phyloP scores from a whole-genome alignment of 2,329 filamentous ascomycete species.

The Orbilia brochopaga region DNA sequence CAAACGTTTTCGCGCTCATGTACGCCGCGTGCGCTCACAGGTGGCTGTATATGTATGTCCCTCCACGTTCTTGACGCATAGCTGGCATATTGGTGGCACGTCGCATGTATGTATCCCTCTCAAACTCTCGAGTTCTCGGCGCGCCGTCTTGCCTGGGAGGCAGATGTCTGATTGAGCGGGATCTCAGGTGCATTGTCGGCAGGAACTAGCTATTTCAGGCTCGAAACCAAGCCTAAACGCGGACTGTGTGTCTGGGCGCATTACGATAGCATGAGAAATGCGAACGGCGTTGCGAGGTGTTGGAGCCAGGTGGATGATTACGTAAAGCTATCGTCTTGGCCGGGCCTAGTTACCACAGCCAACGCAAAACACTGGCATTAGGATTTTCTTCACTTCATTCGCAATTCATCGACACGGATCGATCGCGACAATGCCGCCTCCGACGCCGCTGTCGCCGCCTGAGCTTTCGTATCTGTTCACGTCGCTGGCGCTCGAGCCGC shows the following conservation, averaged over 20 bases:
- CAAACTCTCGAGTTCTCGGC: no score
- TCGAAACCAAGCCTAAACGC: slow-evolving; percentile 4
- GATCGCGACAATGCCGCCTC: slow-evolving; percentile 65
- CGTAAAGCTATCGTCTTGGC: neutral
- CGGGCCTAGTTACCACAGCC: slow-evolving; percentile 10
- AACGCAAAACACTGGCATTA: slow-evolving; percentile 20
- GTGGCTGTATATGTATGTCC: no score
- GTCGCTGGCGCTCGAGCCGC: slow-evolving; percentile 78
- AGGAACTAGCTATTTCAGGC: slow-evolving; percentile 4
- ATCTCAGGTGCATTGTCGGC: neutral
- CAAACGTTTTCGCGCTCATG: no score
- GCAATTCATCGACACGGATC: slow-evolving; percentile 18
- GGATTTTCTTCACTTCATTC: slow-evolving; percentile 10
- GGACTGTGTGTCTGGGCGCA: neutral
- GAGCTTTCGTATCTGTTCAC: slow-evolving; percentile 94
- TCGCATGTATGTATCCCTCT: no score
- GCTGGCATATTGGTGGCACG: no score
- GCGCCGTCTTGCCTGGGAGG: no score
- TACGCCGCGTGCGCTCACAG: no score
- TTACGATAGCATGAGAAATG: neutral
- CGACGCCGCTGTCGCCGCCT: slow-evolving; percentile 82
- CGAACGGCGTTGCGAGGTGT: neutral
- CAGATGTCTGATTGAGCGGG: no score
- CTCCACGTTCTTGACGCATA: no score
- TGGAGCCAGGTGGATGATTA: neutral